These are phyloP conservation scores for Suillus fuscotomentosus DNA, from an alignment of 768 basidiomycete genomes.

Conservation along the genomic window DNA sequence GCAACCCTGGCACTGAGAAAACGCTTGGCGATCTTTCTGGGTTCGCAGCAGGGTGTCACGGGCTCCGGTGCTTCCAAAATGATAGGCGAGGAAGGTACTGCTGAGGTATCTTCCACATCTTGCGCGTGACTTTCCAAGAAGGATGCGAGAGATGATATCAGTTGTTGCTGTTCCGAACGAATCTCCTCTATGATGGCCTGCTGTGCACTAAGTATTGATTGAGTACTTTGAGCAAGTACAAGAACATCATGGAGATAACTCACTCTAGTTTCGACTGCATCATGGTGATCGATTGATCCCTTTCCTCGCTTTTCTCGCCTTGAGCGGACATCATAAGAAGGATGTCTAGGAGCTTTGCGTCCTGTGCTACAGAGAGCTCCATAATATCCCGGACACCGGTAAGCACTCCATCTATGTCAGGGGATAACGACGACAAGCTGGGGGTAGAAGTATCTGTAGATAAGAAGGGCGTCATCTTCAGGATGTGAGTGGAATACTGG, in stretches of 20 bases:
- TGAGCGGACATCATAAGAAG: neutral
- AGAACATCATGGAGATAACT: neutral
- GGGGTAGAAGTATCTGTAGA: neutral
- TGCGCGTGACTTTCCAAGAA: neutral
- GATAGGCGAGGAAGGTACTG: neutral
- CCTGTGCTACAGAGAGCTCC: neutral
- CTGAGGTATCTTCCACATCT: neutral
- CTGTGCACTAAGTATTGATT: neutral
- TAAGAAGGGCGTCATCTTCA: neutral
- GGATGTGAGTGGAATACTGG: neutral
- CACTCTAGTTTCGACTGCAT: constrained; percentile 2
- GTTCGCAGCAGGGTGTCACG: neutral
- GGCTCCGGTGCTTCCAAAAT: neutral
- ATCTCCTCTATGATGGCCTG: neutral
- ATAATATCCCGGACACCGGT: neutral
- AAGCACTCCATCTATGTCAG: neutral
- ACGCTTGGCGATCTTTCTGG: neutral
- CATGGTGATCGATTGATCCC: neutral
- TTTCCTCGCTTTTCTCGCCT: neutral
- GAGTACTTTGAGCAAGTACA: neutral
- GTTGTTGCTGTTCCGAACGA: neutral
- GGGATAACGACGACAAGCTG: neutral
- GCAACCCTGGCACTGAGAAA: neutral
- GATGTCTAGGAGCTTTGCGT: neutral
- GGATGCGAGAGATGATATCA: neutral